These are phyloP conservation scores for Macrolepiota dolichaula DNA, from an alignment of 768 basidiomycete species.

Conservation along the genomic window DNA sequence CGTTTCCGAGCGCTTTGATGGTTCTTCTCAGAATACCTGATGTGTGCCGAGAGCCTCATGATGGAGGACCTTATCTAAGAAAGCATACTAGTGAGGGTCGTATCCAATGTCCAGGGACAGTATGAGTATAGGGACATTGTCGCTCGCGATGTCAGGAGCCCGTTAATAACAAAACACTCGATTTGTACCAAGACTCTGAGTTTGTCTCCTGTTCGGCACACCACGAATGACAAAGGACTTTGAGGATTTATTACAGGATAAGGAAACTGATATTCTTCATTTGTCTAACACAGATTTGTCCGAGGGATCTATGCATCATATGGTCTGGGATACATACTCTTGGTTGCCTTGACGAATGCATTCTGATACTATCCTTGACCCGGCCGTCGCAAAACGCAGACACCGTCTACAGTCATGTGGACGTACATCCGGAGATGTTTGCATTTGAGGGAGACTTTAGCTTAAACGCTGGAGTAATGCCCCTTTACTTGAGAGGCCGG, in stretches of 20 bases:
- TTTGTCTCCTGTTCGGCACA: too few relatives aligned
- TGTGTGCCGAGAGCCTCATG: too few relatives aligned
- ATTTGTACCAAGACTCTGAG: too few relatives aligned
- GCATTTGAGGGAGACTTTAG: not conserved
- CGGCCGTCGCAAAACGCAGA: not conserved
- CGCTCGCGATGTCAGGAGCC: not conserved
- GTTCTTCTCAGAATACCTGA: too few relatives aligned
- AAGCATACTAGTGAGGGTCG: not conserved
- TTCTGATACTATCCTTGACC: not conserved
- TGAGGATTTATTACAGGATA: too few relatives aligned
- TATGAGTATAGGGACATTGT: not conserved
- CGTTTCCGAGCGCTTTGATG: not conserved
- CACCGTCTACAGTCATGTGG: not conserved
- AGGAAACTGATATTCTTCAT: too few relatives aligned
- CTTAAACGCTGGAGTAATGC: not conserved
- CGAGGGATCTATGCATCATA: too few relatives aligned
- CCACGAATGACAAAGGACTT: too few relatives aligned
- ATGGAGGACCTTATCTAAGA: too few relatives aligned
- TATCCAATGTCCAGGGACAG: not conserved
- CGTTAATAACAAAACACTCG: not conserved
- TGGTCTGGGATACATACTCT: too few relatives aligned
- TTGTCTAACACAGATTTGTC: too few relatives aligned
- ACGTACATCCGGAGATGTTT: not conserved
- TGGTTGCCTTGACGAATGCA: not conserved
- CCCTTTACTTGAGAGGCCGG: not conserved